A percentile compares a stretch with the other conserved stretches of the same genome.
phyloP scores from a whole-genome alignment of 148 eudicot species.

The Spergularia bocconei region DNA sequence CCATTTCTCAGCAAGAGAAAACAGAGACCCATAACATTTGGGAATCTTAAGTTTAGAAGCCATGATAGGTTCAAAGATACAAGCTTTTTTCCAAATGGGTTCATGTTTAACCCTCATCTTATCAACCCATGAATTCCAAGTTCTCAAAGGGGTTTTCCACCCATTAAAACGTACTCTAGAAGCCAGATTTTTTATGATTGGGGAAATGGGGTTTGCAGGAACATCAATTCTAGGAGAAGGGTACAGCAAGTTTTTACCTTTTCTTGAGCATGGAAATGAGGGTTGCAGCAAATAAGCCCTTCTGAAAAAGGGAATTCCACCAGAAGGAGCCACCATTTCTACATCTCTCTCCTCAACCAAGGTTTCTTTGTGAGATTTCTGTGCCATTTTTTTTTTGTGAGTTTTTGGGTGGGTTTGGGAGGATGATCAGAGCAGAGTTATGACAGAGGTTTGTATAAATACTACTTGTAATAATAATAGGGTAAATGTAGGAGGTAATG shows the following conservation, averaged over 20 bases:
- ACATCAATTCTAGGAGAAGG: background rate
- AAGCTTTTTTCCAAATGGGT: constrained; percentile 29
- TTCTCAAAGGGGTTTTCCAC: constrained; percentile 21
- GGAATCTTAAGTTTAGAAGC: constrained; percentile 18
- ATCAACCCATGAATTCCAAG: constrained; percentile 41
- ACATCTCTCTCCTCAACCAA: constrained; percentile 27
- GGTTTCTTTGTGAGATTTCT: background rate
- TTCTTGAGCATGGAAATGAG: background rate
- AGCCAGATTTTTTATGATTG: background rate
- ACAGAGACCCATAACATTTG: constrained; percentile 5
- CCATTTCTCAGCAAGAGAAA: constrained; percentile 33
- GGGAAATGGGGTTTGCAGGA: constrained; percentile 1
- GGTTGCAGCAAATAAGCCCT: constrained; percentile 38
- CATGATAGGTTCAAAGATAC: constrained; percentile 31
- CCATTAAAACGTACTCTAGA: constrained; percentile 27
- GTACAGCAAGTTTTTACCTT: no score
- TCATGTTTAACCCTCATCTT: constrained; percentile 13
- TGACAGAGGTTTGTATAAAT: no score
- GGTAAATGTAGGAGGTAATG: no score
- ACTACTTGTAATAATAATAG: no score
- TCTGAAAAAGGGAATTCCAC: constrained; percentile 22
- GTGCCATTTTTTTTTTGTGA: no score
- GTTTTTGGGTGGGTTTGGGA: no score
- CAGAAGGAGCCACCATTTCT: constrained; percentile 25
- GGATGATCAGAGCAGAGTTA: no score